Evolutionary conservation across 768 basidiomycete genomes (phyloP), one percentile per base, ranked within the genome.

Genomic region (Lenzites betulinus): DNA sequence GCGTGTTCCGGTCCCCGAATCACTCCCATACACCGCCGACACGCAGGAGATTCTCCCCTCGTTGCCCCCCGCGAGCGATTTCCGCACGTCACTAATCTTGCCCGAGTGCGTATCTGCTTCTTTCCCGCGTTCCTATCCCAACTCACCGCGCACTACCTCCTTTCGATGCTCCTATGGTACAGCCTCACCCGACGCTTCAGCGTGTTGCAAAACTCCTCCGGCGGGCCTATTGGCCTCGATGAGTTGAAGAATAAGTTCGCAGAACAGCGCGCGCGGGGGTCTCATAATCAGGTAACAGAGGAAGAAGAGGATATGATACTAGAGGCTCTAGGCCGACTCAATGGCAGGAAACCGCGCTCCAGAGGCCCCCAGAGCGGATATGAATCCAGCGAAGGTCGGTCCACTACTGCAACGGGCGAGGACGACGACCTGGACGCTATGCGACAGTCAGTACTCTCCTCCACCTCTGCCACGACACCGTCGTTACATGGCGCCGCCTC

Each of bases 301-400:
- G 89, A 87, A 68, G 92, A 93, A 71, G 89, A 92, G 75, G 88
- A 88, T 58, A 91, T 93, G 86, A 79, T 94, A 61, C 74, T 94
- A 60, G 86, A 89, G 75, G 87, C 86, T 15, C 77, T 94, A 58
- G 84, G 83, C 53, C 72, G 77, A 58, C 72, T 83, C n/a, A 81
- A 78, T 60, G 70, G 75, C n/a, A 76, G 72, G 66, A 71, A 71
- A 55, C 42, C 70, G 33, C 60, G 60, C 22, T 44, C 54, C 12
- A 66, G 38, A 59, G 68, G 22, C 18, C 50, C 54, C 28, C 54
- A 51, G 33, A 54, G 39, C 26, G 56, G 41, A 11, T 51, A 51
- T 54, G 62, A 61, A 22, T 62, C 63, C 7, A 59, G 58, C 54
- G 65, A 66, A 33, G 53, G 23, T 48, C 64, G 46, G 16, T 44